Conservation (phyloP, 352 stramenopile genomes). For the Globisporangium mamillatum region DNA sequence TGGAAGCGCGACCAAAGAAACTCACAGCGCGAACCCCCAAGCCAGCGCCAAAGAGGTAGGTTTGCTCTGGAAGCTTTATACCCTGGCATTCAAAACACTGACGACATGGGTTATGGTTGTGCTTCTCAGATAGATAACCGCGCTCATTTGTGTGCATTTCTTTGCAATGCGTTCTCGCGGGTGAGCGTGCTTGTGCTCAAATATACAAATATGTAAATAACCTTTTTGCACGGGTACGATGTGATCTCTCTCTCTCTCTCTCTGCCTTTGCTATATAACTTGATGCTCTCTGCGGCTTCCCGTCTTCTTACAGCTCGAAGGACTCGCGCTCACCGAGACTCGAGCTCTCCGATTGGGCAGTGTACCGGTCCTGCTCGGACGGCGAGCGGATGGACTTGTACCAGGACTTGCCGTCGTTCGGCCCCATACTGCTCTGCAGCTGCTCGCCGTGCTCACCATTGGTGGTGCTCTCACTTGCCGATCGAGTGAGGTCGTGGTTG, state of each 20-base stretch:
- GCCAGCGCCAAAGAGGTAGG: constrained; percentile 21
- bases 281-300: constrained; percentile 10
- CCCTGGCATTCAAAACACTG: not conserved
- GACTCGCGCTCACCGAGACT: constrained; percentile 40
- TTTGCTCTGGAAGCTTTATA: too few species aligned
- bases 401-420: constrained; percentile 26
- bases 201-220: constrained; percentile 22
- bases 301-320: constrained; percentile 54
- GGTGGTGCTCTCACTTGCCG: not conserved
- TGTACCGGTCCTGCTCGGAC: constrained; percentile 33
- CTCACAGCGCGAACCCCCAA: constrained; percentile 19
- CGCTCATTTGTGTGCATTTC: not conserved
- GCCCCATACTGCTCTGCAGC: constrained; percentile 1
- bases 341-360: constrained; percentile 26
- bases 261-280: constrained; percentile 2
- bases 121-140: not conserved
- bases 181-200: not conserved
- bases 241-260: not conserved
- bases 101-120: not conserved
- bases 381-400: constrained; percentile 63
- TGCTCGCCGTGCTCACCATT: not conserved
- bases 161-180: not conserved
- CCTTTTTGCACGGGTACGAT: not conserved
- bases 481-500: constrained; percentile 12
- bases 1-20: constrained; percentile 71